Evolutionary conservation across 345 rosid genomes (phyloP).

Genomic region (Citrus hindsii): DNA sequence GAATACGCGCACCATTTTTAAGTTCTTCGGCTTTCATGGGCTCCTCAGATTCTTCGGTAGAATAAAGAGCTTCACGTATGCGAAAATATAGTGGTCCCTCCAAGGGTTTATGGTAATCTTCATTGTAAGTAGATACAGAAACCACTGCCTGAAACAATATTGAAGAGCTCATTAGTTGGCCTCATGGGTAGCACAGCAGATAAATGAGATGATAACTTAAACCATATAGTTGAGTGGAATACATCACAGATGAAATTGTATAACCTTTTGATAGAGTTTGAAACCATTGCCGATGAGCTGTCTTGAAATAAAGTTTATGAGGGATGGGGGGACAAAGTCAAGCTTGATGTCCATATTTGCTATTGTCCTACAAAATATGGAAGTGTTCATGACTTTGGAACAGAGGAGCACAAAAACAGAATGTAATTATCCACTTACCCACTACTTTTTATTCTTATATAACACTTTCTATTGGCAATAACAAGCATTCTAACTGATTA

Average conservation of each 20-base stretch:
- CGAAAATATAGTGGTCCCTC: conserved; percentile 57
- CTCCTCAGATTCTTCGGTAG: conserved; percentile 23
- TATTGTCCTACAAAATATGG: conserved; percentile 60
- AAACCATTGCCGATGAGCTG: conserved; percentile 91
- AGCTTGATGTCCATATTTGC: conserved; percentile 81
- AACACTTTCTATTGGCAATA: background rate
- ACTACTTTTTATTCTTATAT: background rate
- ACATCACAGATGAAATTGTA: conserved; percentile 8
- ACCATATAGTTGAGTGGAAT: background rate
- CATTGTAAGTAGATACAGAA: conserved; percentile 50
- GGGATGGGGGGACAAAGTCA: conserved; percentile 86
- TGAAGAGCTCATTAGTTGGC: conserved; percentile 1
- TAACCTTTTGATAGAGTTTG: conserved; percentile 89
- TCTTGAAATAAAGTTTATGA: conserved; percentile 83
- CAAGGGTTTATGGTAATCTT: conserved; percentile 68
- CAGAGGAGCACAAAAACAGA: background rate
- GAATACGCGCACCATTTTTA: conserved; percentile 9
- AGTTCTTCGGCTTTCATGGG: conserved; percentile 24
- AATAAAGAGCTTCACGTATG: conserved; percentile 51
- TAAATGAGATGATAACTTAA: background rate
- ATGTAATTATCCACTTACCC: background rate
- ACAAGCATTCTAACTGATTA: background rate
- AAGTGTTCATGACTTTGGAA: conserved; percentile 2
- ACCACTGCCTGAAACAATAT: conserved; percentile 56
- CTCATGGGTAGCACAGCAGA: background rate